phyloP scores from a whole-genome alignment of 2,329 filamentous ascomycete genomes.

The Arthroderma sp. region DNA sequence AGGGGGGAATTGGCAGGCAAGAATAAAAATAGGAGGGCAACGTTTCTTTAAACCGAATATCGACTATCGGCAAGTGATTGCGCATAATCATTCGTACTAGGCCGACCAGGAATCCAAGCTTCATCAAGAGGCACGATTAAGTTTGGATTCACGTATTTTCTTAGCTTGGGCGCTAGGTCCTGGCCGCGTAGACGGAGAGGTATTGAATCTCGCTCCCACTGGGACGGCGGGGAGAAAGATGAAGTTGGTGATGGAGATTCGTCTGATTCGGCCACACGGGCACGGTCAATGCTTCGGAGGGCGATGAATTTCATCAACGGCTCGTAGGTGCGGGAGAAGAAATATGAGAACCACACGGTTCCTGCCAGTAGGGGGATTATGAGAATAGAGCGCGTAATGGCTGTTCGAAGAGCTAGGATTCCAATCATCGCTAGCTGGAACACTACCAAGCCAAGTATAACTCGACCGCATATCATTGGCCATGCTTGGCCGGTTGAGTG shows the following conservation, averaged over 20 bases:
- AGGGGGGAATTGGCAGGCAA: not conserved
- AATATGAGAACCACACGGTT: conserved; percentile 81
- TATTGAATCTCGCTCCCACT: conserved; percentile 31
- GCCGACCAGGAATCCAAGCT: conserved; percentile 29
- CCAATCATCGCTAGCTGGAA: conserved; percentile 89
- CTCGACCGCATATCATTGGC: conserved; percentile 90
- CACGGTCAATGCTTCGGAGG: conserved; percentile 63
- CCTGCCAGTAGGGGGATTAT: conserved; percentile 63
- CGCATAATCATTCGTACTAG: not conserved
- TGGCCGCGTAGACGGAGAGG: conserved; percentile 28
- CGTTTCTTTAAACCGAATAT: too few relatives aligned
- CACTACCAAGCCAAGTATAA: conserved; percentile 72
- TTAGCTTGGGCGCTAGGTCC: conserved; percentile 27
- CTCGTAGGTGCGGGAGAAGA: conserved; percentile 67
- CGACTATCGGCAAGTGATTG: not conserved
- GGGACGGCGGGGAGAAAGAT: conserved; percentile 28
- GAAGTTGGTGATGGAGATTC: conserved; percentile 24
- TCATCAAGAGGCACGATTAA: conserved; percentile 31
- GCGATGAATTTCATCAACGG: conserved; percentile 89
- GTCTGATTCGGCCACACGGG: conserved; percentile 25
- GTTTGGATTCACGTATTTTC: conserved; percentile 36
- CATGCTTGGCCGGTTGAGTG: conserved; percentile 88
- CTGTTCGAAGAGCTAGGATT: conserved; percentile 60
- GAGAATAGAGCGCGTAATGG: conserved; percentile 58
- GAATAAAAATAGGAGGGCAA: too few relatives aligned